Evolutionary conservation across 805 yeast species (phyloP), one percentile per base, ranked within the genome.

Genomic region (Metschnikowia peoriensis): DNA sequence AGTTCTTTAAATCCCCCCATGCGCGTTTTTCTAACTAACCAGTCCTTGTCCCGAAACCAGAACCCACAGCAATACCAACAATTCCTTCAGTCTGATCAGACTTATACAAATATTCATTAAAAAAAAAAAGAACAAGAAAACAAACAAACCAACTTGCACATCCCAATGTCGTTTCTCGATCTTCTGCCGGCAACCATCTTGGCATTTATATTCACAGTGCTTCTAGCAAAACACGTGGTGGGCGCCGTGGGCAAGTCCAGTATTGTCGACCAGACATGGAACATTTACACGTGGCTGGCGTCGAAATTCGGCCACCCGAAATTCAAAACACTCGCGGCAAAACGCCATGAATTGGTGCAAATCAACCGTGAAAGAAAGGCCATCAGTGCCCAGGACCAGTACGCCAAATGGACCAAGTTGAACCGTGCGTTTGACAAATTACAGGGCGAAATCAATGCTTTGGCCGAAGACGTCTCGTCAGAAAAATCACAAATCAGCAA

Each of bases 371-470:
- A 84, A 60, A 79, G 90, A 55, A 73, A 81, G 32, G 56, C 76
- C 2, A 80, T 91, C 9, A 82, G 89, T 50, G 93, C 97, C 1
- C 97, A 93, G 68, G 97, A 94, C 66, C 85, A 94, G 62, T 94
- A 93, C 67, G 97, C 97, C 29, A 85, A 82, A 63, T 94, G 98
- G 98, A 96, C 97, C 1, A 90, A 90, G 66, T 76, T 92, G 56
- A 92, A 90, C 63, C 80, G 99, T 46, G 80, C 78, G 60, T 71
- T 78, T 52, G 91, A 86, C 58, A 77, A 79, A 53, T 63, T 88
- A 46, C 75, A 77, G 42, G 73, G 68, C 14, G 83, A 87, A 54
- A 71, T 86, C 41, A 78, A 75, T 15, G 52, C 60, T 8, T 58
- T 81, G 44, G 78, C 75, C 47, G 65, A 68, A 41, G 61, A 67